These are phyloP conservation scores for Yamadazyma takamatsuzukensis DNA, from an alignment of 805 yeast species.

Conservation along the genomic window DNA sequence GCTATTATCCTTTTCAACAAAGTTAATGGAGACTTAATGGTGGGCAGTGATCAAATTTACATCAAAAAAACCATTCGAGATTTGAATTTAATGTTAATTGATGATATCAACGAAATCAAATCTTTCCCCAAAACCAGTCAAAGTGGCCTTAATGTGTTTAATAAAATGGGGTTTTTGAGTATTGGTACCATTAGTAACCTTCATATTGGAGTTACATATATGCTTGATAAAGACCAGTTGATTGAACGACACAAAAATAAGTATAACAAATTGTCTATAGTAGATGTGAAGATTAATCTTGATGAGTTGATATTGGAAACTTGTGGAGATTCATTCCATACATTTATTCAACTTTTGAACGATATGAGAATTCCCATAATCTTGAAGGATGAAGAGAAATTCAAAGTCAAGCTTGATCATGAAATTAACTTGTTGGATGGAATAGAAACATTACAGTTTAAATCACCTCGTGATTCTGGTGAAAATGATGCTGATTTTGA, in stretches of 20 bases:
- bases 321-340: conserved; percentile 84
- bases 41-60: conserved; percentile 27
- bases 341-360: conserved; percentile 60
- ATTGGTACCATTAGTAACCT: conserved; percentile 46
- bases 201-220: conserved; percentile 25
- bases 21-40: conserved; percentile 50
- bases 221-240: conserved; percentile 4
- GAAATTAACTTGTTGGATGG: conserved; percentile 40
- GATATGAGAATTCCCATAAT: conserved; percentile 70
- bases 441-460: conserved; percentile 36
- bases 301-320: conserved; percentile 49
- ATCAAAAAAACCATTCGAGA: conserved; percentile 48
- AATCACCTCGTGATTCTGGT: conserved; percentile 15
- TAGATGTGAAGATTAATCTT: conserved; percentile 46
- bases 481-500: conserved; percentile 9
- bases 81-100: conserved; percentile 55
- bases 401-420: conserved; percentile 32
- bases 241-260: conserved; percentile 4
- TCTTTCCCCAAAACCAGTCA: background rate
- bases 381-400: conserved; percentile 59
- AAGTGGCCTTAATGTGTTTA: background rate
- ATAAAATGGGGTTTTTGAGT: conserved; percentile 44
- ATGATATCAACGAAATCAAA: conserved; percentile 40
- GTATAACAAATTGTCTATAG: conserved; percentile 18
- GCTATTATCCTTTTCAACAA: conserved; percentile 48